Percentiles rank a stretch among this genome's conserved stretches.
These are phyloP conservation scores for Podaxis sp. DNA, from an alignment of 768 basidiomycete genomes.

Conservation along the genomic window DNA sequence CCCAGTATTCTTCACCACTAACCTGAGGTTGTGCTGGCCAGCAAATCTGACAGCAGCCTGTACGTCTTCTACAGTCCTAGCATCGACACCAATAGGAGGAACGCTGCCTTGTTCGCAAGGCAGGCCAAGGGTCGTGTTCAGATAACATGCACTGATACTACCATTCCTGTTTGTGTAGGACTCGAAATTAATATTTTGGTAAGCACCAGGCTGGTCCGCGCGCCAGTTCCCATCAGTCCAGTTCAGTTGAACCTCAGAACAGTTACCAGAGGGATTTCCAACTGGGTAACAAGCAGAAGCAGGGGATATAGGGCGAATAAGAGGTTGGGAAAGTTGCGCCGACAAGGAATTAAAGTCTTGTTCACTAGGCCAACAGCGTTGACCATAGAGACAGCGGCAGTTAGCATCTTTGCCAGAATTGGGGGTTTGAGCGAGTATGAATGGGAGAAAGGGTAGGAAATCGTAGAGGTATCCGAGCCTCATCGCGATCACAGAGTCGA, in stretches of 20 bases:
- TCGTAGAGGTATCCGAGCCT: neutral
- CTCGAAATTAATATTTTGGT: slow-evolving; percentile 7
- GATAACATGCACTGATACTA: slow-evolving; percentile 47
- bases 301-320: slow-evolving; percentile 21
- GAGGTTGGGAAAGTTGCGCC: slow-evolving; percentile 31
- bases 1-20: slow-evolving; percentile 33
- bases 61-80: slow-evolving; percentile 30
- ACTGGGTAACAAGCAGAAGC: slow-evolving; percentile 37
- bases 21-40: slow-evolving; percentile 26
- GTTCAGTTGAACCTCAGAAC: slow-evolving; percentile 1
- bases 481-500: neutral
- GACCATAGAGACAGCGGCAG: slow-evolving; percentile 35
- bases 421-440: neutral
- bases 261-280: slow-evolving; percentile 28
- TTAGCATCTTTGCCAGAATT: neutral
- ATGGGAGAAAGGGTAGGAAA: neutral
- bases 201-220: slow-evolving; percentile 3
- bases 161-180: slow-evolving; percentile 26
- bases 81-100: slow-evolving; percentile 36
- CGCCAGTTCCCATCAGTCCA: slow-evolving; percentile 10
- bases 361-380: slow-evolving; percentile 38
- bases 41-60: slow-evolving; percentile 37
- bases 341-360: slow-evolving; percentile 26
- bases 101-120: slow-evolving; percentile 42
- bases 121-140: slow-evolving; percentile 35